Conservation (phyloP, 495 filamentous ascomycete species). For the Penicillium canescens region DNA sequence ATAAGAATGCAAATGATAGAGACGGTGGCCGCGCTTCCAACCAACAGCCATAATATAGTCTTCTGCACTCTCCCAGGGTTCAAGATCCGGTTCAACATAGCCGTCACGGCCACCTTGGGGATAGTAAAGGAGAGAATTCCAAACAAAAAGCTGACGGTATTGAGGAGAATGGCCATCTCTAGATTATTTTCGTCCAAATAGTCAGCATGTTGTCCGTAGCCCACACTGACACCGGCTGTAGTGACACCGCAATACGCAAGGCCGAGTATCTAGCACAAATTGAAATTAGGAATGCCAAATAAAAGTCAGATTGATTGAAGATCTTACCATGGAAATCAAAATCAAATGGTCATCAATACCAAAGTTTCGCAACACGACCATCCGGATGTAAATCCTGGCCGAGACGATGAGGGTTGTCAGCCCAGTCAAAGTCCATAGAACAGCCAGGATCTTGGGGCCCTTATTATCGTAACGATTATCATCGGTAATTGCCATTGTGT, state of each 20-base stretch:
- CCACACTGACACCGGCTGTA: conserved; percentile 16
- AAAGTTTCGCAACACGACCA: conserved; percentile 40
- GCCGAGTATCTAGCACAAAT: conserved; percentile 11
- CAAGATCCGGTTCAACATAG: conserved; percentile 27
- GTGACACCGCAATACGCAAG: conserved; percentile 22
- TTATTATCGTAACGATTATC: conserved; percentile 26
- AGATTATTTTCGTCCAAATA: conserved; percentile 5
- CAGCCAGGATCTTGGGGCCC: conserved; percentile 42
- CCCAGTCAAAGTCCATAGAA: conserved; percentile 38
- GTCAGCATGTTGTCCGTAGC: conserved; percentile 21
- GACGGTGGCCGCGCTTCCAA: conserved; percentile 11
- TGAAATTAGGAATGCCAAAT: not conserved
- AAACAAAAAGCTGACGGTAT: conserved; percentile 23
- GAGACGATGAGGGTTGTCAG: conserved; percentile 34
- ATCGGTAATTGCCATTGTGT: conserved; percentile 6
- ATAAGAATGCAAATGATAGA: conserved; percentile 24
- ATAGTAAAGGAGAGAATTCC: conserved; percentile 29
- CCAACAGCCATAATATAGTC: conserved; percentile 19
- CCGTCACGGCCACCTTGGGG: conserved; percentile 30
- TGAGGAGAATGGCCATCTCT: conserved; percentile 22
- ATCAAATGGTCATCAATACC: conserved; percentile 55
- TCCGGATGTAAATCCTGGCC: conserved; percentile 48
- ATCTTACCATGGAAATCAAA: conserved; percentile 38
- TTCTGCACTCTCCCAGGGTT: conserved; percentile 22
- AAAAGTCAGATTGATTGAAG: not conserved